phyloP scores from a whole-genome alignment of 1,139 yeast species.

The Yarrowia galli region DNA sequence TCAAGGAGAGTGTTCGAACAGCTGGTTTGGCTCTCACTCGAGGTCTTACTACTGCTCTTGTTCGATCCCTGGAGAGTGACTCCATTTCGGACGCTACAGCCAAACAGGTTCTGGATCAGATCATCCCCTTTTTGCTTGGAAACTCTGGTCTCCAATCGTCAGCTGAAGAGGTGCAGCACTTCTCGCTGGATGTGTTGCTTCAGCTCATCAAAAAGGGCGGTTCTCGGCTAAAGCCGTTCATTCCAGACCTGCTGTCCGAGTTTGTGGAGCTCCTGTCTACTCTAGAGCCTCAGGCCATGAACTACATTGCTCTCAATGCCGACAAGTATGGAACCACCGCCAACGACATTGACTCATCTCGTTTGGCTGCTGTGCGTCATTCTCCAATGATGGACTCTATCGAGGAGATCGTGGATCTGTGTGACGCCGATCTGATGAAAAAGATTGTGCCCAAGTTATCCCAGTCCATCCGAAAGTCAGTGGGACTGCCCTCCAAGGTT shows the following conservation, averaged over 20 bases:
- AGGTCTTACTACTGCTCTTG: constrained; percentile 68
- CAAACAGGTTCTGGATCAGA: constrained; percentile 60
- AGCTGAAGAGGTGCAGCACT: constrained; percentile 81
- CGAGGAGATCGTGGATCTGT: constrained; percentile 59
- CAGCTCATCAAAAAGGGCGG: constrained; percentile 72
- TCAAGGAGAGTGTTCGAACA: constrained; percentile 88
- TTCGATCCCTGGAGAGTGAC: constrained; percentile 60
- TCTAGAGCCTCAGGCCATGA: constrained; percentile 88
- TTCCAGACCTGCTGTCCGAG: constrained; percentile 73
- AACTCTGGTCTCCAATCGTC: constrained; percentile 80
- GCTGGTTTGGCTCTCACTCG: constrained; percentile 78
- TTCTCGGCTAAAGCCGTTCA: constrained; percentile 66
- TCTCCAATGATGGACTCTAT: constrained; percentile 93
- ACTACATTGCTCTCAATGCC: constrained; percentile 86
- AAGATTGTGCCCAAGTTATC: constrained; percentile 59
- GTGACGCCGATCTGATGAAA: constrained; percentile 56
- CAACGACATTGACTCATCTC: constrained; percentile 76
- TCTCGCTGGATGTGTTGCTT: constrained; percentile 76
- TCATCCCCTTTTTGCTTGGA: constrained; percentile 84
- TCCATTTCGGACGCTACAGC: constrained; percentile 51
- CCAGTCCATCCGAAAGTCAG: constrained; percentile 66
- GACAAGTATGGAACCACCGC: constrained; percentile 80
- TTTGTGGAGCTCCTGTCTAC: constrained; percentile 79
- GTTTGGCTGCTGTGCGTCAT: constrained; percentile 73
- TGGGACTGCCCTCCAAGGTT: constrained; percentile 91